Evolutionary conservation across 1,139 yeast species (phyloP), one percentile per base, ranked within the genome.

Genomic region (Geotrichum reessii): DNA sequence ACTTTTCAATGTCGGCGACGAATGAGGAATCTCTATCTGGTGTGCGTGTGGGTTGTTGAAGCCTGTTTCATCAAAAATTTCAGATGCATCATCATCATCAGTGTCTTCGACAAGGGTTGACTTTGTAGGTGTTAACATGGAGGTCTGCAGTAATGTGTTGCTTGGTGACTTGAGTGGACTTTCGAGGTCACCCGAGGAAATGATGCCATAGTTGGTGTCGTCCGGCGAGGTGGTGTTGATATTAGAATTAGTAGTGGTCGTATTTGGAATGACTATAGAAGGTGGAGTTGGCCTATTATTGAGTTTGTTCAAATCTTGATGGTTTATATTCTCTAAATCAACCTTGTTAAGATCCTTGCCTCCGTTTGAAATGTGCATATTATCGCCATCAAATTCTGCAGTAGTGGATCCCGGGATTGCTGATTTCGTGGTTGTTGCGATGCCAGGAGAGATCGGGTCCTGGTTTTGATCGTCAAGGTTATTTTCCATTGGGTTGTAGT

Each of bases 21-120:
- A 14, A 9, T 31, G 27, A 27, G 51, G 56, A 11, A 33, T 42
- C 12, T 33, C 51, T 17, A 47, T 53, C 14, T 50, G 31, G 42
- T 48, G 57, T 22, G 53, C 27, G 40, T 48, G 46, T 19, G 57
- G 49, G 28, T 49, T 49, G 19, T 54, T 31, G 46, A 17, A 33
- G 12, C 44, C 42, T 17, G 47, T 27, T 6, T 47, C 53, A 28
- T 54, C 56, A 17, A 37, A 28, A 22, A 31, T 53, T 3, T 37
- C 46, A 44, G 56, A 51, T 40, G 60, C 65, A 8, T 64, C 69
- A 8, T 66, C 69, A 7, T 65, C 69, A 42, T 66, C 70, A 24
- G 60, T 62, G 47, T 67, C 71, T 56, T 69, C 72, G 3, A 55
- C 53, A 21, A 57, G 47, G 1, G 57, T 55, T 9, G 60, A 57